Evolutionary conservation across 225 moss, liverwort and hornwort genomes (phyloP).

Genomic region (Pleurozium schreberi): DNA sequence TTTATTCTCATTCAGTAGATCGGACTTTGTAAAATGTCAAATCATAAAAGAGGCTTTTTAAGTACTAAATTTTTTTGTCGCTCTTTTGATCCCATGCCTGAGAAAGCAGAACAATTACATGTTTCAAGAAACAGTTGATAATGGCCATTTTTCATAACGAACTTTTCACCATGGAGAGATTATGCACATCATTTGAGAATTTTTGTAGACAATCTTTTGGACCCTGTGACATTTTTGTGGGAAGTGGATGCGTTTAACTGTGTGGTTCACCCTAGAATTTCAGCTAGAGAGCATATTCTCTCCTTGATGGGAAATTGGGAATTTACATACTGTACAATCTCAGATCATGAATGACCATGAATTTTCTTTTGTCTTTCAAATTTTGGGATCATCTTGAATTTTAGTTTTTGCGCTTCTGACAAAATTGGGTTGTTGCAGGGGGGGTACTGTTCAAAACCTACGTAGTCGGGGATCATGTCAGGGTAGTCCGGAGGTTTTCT

Average conservation of each 20-base stretch:
- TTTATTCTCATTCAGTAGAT: background rate
- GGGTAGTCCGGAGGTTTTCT: conserved; percentile 46
- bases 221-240: background rate
- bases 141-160: background rate
- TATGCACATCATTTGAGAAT: background rate
- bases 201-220: background rate
- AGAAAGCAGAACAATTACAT: background rate
- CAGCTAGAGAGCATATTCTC: background rate
- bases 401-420: background rate
- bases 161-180: background rate
- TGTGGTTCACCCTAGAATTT: background rate
- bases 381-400: background rate
- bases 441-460: conserved; percentile 43
- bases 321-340: background rate
- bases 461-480: conserved; percentile 34
- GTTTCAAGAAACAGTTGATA: background rate
- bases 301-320: background rate
- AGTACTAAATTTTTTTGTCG: background rate
- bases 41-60: background rate
- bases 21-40: background rate
- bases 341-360: too few relatives aligned
- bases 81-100: background rate
- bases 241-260: background rate
- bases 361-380: too few relatives aligned
- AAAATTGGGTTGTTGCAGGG: conserved; percentile 6